Base-by-base conservation (phyloP, 2,329 filamentous ascomycete genomes). In the Phyllosticta capitalensis region DNA sequence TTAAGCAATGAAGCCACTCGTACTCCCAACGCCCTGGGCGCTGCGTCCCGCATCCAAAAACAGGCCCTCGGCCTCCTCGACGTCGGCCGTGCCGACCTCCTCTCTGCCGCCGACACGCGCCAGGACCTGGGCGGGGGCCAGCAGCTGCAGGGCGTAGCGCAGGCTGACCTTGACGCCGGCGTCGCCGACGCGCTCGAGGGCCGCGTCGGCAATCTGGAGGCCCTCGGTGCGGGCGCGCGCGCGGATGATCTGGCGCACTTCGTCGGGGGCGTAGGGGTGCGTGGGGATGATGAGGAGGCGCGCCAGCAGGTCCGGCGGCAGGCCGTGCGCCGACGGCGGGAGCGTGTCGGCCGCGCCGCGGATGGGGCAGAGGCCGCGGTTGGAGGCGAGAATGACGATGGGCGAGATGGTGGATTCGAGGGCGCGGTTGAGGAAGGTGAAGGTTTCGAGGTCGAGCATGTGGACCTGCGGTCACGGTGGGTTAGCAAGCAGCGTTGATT, bases 361-460 rank as follows among this genome's bases (percentile, higher is more conserved):
- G 71, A 99, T 94, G 65, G 90, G 89, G 64, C 90, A 92, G 80
- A 92, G 87, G 73, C 94, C 94, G 68, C 94, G 88, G 79, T 99
- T 99, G 50, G 94, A 97, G 61, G 94, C 94, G 62, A 99, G 86
- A 65, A 99, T 94, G 63, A 99, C 94, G 69, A 99, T 96, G 61
- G 94, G 94, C 1, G 92, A 92, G 69, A 99, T 95, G 65, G 86
- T 84, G 59, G 90, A 92, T 80, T 99, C 94, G 66, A 99, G 83
- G n/a, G 94, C 94, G 71, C 92, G 89, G 81, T 97, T 97, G 70
- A 99, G 86, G 77, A 96, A 99, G 66, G 94, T 97, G 78, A 97
- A 99, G 79, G 92, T 95, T 79, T 99, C 94, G 67, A 99, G 88
- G 74, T 99, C 94, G 67, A 99, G 90, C 94, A 99, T 99, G 79